A percentile compares a stretch with the other conserved stretches of the same genome.
Conservation (phyloP, 331 rosid genomes). For the Malus hybrid region DNA sequence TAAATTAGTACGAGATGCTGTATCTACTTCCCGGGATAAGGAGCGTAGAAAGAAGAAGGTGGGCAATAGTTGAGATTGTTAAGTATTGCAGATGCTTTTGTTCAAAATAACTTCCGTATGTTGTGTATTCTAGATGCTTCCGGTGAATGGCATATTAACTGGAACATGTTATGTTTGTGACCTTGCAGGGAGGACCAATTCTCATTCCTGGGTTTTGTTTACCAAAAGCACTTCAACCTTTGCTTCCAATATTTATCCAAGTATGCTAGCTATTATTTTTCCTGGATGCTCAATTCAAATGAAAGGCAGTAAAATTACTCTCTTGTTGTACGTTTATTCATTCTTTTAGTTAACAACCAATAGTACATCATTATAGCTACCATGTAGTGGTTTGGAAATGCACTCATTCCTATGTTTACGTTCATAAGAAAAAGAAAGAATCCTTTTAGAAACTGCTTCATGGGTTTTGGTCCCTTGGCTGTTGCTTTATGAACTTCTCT, state of each 20-base stretch:
- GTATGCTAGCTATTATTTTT: conserved; percentile 30
- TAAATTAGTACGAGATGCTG: conserved; percentile 95
- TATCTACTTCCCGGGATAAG: conserved; percentile 86
- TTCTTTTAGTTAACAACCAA: neutral
- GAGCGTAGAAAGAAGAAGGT: conserved; percentile 98
- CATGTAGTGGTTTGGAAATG: neutral
- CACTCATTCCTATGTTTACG: neutral
- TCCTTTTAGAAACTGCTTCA: neutral
- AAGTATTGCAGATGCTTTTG: neutral
- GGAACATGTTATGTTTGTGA: conserved; percentile 10
- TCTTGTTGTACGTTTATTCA: neutral
- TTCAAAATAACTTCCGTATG: neutral
- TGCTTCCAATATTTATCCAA: conserved; percentile 94
- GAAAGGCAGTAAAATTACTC: neutral
- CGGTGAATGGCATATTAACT: conserved; percentile 2
- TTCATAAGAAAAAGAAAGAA: neutral
- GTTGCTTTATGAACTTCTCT: neutral
- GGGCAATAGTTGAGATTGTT: conserved; percentile 10
- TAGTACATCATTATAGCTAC: neutral
- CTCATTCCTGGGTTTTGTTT: conserved; percentile 91
- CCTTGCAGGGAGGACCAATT: conserved; percentile 86
- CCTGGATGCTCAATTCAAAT: neutral
- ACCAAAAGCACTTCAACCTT: conserved; percentile 93
- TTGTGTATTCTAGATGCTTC: neutral
- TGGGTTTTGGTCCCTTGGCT: neutral